Percentiles rank a stretch among this genome's conserved stretches.
Conservation (phyloP, 1,284 basidiomycete genomes). For the Tilletiopsis washingtonensis region DNA sequence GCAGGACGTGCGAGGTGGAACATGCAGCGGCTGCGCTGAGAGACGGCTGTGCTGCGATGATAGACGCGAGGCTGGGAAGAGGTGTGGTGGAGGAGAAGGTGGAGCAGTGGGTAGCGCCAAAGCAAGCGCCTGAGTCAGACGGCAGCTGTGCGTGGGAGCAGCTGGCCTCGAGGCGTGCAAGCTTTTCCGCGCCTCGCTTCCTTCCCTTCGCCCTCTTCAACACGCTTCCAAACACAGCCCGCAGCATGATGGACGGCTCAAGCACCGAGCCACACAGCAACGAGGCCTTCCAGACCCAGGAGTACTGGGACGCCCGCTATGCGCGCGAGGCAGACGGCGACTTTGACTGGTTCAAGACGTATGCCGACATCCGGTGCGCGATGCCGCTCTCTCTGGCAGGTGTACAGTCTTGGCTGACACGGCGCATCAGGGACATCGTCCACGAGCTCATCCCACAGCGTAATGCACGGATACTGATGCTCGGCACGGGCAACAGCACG, state of each 20-base stretch:
- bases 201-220: no score
- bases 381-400: not conserved
- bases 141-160: no score
- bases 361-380: not conserved
- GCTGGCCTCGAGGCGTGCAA: no score
- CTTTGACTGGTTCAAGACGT: slow-evolving; percentile 42
- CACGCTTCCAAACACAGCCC: no score
- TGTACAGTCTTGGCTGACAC: not conserved
- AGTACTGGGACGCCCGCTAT: slow-evolving; percentile 40
- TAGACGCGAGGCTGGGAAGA: no score
- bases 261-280: not conserved
- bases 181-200: no score
- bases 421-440: slow-evolving; percentile 14
- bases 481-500: slow-evolving; percentile 41
- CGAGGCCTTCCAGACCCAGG: slow-evolving; percentile 6
- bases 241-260: not conserved
- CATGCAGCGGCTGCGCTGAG: no score
- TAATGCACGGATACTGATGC: slow-evolving; percentile 31
- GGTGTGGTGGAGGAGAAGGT: no score
- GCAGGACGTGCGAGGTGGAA: no score
- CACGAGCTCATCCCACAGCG: slow-evolving; percentile 25
- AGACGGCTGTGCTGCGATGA: no score
- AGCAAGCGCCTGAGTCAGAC: no score
- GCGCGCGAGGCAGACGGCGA: slow-evolving; percentile 20
- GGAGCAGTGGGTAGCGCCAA: no score